These are phyloP conservation scores for Colletotrichum lindemuthianum DNA, from an alignment of 2,329 filamentous ascomycete species.

Conservation along the genomic window DNA sequence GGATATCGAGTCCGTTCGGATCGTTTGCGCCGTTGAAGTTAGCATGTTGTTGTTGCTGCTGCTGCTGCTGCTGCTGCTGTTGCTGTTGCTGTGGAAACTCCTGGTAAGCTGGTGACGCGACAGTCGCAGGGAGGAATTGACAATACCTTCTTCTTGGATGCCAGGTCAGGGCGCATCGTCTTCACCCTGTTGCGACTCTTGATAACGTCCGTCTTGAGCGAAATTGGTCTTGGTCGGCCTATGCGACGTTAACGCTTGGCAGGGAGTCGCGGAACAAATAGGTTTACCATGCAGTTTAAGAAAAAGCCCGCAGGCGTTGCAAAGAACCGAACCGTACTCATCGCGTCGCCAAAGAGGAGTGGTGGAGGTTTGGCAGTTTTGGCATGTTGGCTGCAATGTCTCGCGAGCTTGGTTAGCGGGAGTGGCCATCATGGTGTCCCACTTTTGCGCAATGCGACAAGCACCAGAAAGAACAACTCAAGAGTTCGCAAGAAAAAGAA, in stretches of 20 bases:
- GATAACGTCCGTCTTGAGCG: slow-evolving; percentile 98
- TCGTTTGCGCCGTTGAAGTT: slow-evolving; percentile 54
- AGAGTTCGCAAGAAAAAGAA: too few relatives aligned
- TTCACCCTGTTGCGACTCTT: slow-evolving; percentile 99
- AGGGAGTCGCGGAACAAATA: background rate
- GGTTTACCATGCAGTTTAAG: slow-evolving; percentile 85
- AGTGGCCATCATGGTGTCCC: slow-evolving; percentile 59
- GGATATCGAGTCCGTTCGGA: slow-evolving; percentile 69
- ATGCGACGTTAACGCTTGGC: background rate
- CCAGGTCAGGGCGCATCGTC: slow-evolving; percentile 80
- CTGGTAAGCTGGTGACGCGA: slow-evolving; percentile 7
- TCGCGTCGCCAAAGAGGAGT: slow-evolving; percentile 98
- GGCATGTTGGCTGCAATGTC: slow-evolving; percentile 88
- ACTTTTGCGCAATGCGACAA: too few relatives aligned
- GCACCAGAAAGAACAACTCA: too few relatives aligned
- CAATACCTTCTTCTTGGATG: slow-evolving; percentile 82
- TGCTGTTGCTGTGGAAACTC: slow-evolving; percentile 27
- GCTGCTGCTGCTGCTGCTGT: slow-evolving; percentile 45
- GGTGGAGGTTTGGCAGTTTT: slow-evolving; percentile 95
- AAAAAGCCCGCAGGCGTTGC: slow-evolving; percentile 98
- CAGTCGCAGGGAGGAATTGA: too few relatives aligned
- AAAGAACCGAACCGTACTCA: slow-evolving; percentile 93
- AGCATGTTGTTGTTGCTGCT: slow-evolving; percentile 50
- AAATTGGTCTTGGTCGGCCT: slow-evolving; percentile 84
- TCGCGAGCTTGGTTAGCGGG: slow-evolving; percentile 66